A percentile compares a stretch with the other conserved stretches of the same genome.
These are phyloP conservation scores for Uronychia binucleata DNA, from an alignment of 73 alveolate species.

Conservation along the genomic window DNA sequence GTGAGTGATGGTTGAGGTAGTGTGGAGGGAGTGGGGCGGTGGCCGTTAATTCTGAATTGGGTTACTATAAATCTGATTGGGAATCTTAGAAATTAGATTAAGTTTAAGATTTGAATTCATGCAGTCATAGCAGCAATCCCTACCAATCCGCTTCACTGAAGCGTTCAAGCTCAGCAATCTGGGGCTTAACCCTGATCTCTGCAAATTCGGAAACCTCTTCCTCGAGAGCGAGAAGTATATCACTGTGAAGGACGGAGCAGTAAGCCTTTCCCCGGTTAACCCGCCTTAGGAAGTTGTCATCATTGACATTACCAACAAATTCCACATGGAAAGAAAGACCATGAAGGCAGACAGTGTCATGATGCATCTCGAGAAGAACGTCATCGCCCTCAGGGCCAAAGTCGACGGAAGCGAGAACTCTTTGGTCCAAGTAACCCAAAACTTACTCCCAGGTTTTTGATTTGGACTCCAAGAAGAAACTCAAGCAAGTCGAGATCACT, in stretches of 20 bases:
- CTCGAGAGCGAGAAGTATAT: constrained; percentile 96
- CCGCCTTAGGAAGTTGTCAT: constrained; percentile 60
- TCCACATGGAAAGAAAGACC: constrained; percentile 88
- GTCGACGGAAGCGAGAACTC: constrained; percentile 59
- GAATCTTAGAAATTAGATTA: background rate
- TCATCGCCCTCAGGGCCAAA: constrained; percentile 95
- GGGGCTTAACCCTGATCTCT: constrained; percentile 87
- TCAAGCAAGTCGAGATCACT: constrained; percentile 75
- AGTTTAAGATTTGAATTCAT: constrained; percentile 3
- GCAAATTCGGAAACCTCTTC: constrained; percentile 86
- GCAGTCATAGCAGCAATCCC: constrained; percentile 43
- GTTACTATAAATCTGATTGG: background rate
- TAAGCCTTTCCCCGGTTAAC: constrained; percentile 22
- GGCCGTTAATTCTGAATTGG: background rate
- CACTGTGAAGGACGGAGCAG: constrained; percentile 88
- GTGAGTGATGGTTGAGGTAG: background rate
- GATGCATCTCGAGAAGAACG: constrained; percentile 94
- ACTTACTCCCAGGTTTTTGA: constrained; percentile 62
- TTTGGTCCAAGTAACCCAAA: constrained; percentile 42
- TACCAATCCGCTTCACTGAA: constrained; percentile 83
- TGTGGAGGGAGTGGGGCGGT: background rate
- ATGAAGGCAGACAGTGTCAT: constrained; percentile 96
- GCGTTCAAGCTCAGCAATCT: constrained; percentile 68
- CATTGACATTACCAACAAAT: constrained; percentile 67
- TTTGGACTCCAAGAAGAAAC: constrained; percentile 74